Evolutionary conservation across 345 rosid genomes (phyloP).

Genomic region (Camelina laxa): DNA sequence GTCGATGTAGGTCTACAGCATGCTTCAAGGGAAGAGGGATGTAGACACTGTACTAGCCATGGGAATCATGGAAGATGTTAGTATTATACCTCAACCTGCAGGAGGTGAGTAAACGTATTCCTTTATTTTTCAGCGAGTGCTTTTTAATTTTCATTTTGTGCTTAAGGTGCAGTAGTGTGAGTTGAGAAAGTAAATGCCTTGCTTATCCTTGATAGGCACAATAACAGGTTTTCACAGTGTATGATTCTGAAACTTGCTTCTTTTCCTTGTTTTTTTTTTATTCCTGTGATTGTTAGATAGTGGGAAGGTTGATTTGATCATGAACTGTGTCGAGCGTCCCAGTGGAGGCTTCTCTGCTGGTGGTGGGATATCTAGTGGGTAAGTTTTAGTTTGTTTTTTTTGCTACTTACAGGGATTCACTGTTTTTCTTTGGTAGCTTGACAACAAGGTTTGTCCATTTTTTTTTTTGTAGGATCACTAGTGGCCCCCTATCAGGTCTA

Average conservation of each 20-base stretch:
- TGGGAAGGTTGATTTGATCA: constrained; percentile 85
- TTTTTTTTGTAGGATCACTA: constrained; percentile 71
- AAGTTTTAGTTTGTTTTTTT: constrained; percentile 41
- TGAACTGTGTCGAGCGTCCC: constrained; percentile 96
- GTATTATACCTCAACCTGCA: constrained; percentile 94
- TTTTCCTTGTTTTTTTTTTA: neutral
- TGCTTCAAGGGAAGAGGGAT: constrained; percentile 95
- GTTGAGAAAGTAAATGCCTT: constrained; percentile 19
- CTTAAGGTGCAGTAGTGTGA: constrained; percentile 13
- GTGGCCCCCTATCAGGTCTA: constrained; percentile 90
- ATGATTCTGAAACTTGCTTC: constrained; percentile 15
- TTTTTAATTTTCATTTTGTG: constrained; percentile 29
- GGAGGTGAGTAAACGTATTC: constrained; percentile 65
- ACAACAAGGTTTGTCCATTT: constrained; percentile 15
- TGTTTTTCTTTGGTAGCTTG: constrained; percentile 27
- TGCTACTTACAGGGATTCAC: constrained; percentile 10
- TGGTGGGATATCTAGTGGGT: constrained; percentile 96
- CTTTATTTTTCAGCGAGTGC: neutral
- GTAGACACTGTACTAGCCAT: constrained; percentile 89
- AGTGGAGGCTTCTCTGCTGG: constrained; percentile 98
- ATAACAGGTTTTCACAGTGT: constrained; percentile 19
- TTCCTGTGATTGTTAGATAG: constrained; percentile 52
- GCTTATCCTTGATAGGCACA: constrained; percentile 11
- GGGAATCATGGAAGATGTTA: constrained; percentile 98
- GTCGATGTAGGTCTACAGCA: constrained; percentile 74